Percentiles rank a stretch among this genome's conserved stretches.
Conservation (phyloP, 345 rosid species). For the Raphanus sativus region DNA sequence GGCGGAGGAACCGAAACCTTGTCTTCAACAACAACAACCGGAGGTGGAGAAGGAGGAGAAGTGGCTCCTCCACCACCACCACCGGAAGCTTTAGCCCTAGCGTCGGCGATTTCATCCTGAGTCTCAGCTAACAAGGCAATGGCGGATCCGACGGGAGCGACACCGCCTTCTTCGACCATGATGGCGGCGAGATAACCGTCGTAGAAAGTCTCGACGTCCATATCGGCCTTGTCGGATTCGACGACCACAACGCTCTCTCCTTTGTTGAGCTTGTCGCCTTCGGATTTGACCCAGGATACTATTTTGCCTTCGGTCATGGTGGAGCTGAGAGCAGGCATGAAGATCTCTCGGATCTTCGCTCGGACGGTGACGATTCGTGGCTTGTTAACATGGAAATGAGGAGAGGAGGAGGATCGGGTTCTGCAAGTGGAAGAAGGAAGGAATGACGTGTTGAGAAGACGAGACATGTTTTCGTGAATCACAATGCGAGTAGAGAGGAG, state of each 20-base stretch:
- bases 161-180: constrained; percentile 93
- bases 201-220: constrained; percentile 96
- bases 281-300: constrained; percentile 90
- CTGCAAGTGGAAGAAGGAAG: constrained; percentile 44
- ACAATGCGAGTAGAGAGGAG: constrained; percentile 7
- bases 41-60: constrained; percentile 15
- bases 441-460: constrained; percentile 61
- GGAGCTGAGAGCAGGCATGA: constrained; percentile 99
- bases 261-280: constrained; percentile 83
- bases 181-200: constrained; percentile 92
- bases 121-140: constrained; percentile 88
- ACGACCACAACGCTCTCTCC: constrained; percentile 96
- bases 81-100: constrained; percentile 58
- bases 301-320: constrained; percentile 97
- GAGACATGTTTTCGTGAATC: constrained; percentile 52
- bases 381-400: constrained; percentile 25
- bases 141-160: constrained; percentile 91
- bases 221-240: constrained; percentile 96
- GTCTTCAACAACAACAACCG: constrained; percentile 16
- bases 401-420: constrained; percentile 26
- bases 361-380: constrained; percentile 33
- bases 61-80: not conserved
- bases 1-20: constrained; percentile 10
- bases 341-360: constrained; percentile 92
- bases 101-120: constrained; percentile 65